Evolutionary conservation across 1,284 basidiomycete genomes (phyloP), one percentile per base, ranked within the genome.

Genomic region (Cryptococcus depauperatus): DNA sequence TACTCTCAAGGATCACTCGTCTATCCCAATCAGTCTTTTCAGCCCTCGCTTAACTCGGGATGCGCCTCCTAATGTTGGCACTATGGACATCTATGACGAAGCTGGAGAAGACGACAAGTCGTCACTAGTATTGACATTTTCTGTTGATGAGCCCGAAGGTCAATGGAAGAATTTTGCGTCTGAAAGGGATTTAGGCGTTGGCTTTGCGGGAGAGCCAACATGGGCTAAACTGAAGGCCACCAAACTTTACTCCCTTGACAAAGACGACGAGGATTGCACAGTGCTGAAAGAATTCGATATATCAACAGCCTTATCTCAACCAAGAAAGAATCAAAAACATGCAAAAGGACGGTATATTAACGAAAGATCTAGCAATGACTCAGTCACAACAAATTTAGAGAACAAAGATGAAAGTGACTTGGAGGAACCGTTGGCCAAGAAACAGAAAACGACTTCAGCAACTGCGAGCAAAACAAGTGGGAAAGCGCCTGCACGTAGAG

Each of bases 171-270:
- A 58, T 19, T 55, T 52, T 14, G 57, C 62, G 1, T 55, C 65
- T 0, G 67, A 69, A 44, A 54, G 65, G 19, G 53, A 55, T 46
- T 47, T 69, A 1, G 65, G 65, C 10, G 61, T 66, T 47, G 67
- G 64, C 2, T 43, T 60, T 1, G 63, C 56, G 1, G 66, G 66
- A 5, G 63, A 68, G 48, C 56, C 64, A 1, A 35, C 55, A 5
- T 45, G 41, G 2, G 59, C 56, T 2, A 55, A 50, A 23, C 64
- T 64, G 41, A 23, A 43, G 6, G 54, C 59, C 0, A 62, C 62
- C 1, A 22, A 46, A 1, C 48, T 68, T 13, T 66, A 51, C 44
- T 46, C 52, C 2, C 47, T 34, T 3, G 22, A 33, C 10, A 50
- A 41, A 23, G 25, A 41, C 21, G 11, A 33, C 16, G 21, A 26